phyloP scores from a whole-genome alignment of 768 basidiomycete genomes.

The Epithele typhae region DNA sequence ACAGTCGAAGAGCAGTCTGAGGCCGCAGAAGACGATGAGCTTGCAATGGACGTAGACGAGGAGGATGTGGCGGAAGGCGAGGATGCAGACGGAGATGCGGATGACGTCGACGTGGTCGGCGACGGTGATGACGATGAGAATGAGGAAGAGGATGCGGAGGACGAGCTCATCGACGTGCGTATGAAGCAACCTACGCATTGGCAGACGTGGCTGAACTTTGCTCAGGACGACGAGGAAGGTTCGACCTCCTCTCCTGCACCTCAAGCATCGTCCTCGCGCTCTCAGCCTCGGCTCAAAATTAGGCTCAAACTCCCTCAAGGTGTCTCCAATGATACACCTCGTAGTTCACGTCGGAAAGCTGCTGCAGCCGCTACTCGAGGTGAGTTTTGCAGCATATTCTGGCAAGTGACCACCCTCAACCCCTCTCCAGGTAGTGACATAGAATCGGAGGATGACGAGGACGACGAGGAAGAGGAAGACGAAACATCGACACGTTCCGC shows the following conservation, averaged over 20 bases:
- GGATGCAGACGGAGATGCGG: conserved; percentile 15
- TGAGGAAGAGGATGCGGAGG: conserved; percentile 32
- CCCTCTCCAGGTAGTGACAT: conserved; percentile 31
- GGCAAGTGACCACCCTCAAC: too few species aligned
- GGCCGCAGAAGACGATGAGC: conserved; percentile 31
- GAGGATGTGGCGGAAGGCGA: conserved; percentile 28
- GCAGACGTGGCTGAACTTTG: too few species aligned
- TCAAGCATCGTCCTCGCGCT: conserved; percentile 3
- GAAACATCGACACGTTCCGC: conserved; percentile 33
- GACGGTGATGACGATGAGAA: conserved; percentile 31
- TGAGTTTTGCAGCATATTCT: too few species aligned
- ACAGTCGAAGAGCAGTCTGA: conserved; percentile 26
- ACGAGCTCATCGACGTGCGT: conserved; percentile 23
- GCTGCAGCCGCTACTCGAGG: conserved; percentile 14
- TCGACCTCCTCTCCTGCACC: conserved; percentile 6
- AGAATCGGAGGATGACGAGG: conserved; percentile 44
- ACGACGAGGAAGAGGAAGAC: conserved; percentile 34
- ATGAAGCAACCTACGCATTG: too few species aligned
- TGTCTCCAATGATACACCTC: conserved; percentile 2
- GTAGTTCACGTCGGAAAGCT: conserved; percentile 15
- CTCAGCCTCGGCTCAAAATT: conserved; percentile 50
- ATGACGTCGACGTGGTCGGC: conserved; percentile 24
- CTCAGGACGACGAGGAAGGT: conserved; percentile 36
- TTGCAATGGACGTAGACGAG: conserved; percentile 37
- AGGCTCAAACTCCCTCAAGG: conserved; percentile 50